These are phyloP conservation scores for Naganishia sp. DNA, from an alignment of 1,284 basidiomycete species.

Conservation along the genomic window DNA sequence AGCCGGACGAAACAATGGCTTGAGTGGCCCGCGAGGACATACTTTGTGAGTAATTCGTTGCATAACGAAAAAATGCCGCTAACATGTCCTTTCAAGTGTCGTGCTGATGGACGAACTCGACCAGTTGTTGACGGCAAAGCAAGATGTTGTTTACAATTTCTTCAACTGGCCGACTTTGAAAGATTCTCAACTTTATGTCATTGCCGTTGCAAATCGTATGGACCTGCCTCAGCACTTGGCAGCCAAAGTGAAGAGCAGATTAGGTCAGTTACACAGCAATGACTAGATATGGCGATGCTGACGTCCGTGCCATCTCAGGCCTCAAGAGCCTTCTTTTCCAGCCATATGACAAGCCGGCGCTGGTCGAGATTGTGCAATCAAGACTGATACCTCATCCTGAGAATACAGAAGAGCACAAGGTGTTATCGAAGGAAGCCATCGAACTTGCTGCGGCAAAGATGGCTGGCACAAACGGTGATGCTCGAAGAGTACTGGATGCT, in stretches of 20 bases:
- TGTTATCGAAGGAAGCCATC: conserved; percentile 69
- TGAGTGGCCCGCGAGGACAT: conserved; percentile 52
- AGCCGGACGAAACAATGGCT: conserved; percentile 38
- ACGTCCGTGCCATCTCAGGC: conserved; percentile 58
- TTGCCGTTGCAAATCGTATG: conserved; percentile 98
- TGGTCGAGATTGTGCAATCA: conserved; percentile 82
- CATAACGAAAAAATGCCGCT: not conserved
- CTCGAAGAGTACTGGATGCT: conserved; percentile 87
- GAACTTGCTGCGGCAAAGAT: conserved; percentile 89
- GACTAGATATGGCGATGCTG: not conserved
- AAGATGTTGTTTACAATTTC: conserved; percentile 98
- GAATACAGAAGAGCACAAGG: conserved; percentile 65
- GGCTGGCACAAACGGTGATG: conserved; percentile 90
- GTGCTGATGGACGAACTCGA: conserved; percentile 98
- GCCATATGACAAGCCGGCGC: conserved; percentile 78
- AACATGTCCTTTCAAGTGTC: conserved; percentile 61
- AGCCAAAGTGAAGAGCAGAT: conserved; percentile 85
- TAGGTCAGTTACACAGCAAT: conserved; percentile 62
- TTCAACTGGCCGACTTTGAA: conserved; percentile 97
- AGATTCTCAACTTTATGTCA: conserved; percentile 83
- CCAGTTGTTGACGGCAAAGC: conserved; percentile 90
- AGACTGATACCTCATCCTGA: conserved; percentile 61
- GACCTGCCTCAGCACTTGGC: conserved; percentile 93
- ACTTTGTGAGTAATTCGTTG: conserved; percentile 51
- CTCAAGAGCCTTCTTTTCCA: conserved; percentile 94